Evolutionary conservation across 1,284 basidiomycete species (phyloP), one percentile per base, ranked within the genome.

Genomic region (Meira miltonrushii): DNA sequence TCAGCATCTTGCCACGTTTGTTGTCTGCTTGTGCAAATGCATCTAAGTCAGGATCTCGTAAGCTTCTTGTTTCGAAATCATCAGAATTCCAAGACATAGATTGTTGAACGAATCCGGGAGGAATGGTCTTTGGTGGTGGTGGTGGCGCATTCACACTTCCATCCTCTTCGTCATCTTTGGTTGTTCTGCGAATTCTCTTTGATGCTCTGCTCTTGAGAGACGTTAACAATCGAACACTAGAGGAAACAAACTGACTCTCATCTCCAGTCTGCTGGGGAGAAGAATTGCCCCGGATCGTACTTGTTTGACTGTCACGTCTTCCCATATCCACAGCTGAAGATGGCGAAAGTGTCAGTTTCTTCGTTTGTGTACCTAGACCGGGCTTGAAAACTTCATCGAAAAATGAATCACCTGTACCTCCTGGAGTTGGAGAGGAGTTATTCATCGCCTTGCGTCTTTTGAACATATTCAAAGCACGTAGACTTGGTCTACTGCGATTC

Each of bases 391-490:
- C 65, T 39, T 70, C 69, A 3, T 69, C 63, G 15, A 21, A 39
- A 3, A 23, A 48, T 6, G 46, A 25, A 19, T 23, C 12, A 15
- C 41, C 41, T 43, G 4, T 10, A 56, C 47, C 33, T 52, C 48
- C 56, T 2, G 21, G 51, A 55, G 40, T 41, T 21, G 37, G 33
- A 5, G 15, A 15, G 37, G 21, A 17, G 15, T 12, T 13, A 17
- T 40, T 39, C 54, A 28, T 54, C 53, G 43, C 44, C n/a, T 39
- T 59, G 7, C 37, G 23, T 41, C 53, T 39, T 19, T 51, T 58
- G 40, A 78, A 78, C 54, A 68, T 57, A 58, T 67, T 71, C 7
- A 78, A 60, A 56, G 76, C 76, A 51, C 74, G 65, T n/a, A 78
- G 58, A 68, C 72, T 70, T 6, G 74, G 69, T 11, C 59, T 57